Evolutionary conservation across 2,329 filamentous ascomycete species (phyloP).

Genomic region (Fusarium pseudonygamai): DNA sequence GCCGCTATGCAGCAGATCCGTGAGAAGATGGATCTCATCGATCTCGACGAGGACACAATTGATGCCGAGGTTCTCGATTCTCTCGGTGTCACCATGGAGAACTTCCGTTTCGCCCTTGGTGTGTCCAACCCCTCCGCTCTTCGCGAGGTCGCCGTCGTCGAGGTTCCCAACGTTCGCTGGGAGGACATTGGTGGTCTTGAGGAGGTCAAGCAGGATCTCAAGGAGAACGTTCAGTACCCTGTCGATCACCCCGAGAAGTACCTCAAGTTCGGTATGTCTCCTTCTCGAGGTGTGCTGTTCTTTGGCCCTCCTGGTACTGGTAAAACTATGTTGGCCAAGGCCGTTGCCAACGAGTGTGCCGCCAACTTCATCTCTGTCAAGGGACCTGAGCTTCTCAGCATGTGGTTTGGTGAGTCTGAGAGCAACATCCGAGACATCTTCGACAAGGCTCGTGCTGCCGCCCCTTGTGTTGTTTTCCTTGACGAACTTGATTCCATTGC

Average conservation of each 20-base stretch:
- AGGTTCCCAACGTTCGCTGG: conserved; percentile 99
- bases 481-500: conserved; percentile 99
- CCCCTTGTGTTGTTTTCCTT: conserved; percentile 98
- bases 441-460: conserved; percentile 98
- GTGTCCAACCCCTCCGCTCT: conserved; percentile 99
- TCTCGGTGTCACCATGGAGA: conserved; percentile 98
- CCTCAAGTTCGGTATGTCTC: conserved; percentile 99
- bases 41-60: conserved; percentile 98
- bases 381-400: conserved; percentile 96
- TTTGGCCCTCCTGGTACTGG: conserved; percentile 99
- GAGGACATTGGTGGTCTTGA: conserved; percentile 99
- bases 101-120: conserved; percentile 98
- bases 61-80: conserved; percentile 98
- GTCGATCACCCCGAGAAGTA: conserved; percentile 99
- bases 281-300: conserved; percentile 97
- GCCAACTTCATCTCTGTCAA: conserved; percentile 99
- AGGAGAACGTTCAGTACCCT: conserved; percentile 98
- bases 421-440: conserved; percentile 99
- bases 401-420: conserved; percentile 99
- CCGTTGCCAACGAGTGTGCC: conserved; percentile 97
- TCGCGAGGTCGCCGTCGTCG: conserved; percentile 97
- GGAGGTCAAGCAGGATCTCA: conserved; percentile 98
- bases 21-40: conserved; percentile 99
- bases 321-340: conserved; percentile 99
- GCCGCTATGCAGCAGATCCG: conserved; percentile 99